A percentile compares a stretch with the other conserved stretches of the same genome.
phyloP scores from a whole-genome alignment of 306 rosid species.

The Medicago arabica region DNA sequence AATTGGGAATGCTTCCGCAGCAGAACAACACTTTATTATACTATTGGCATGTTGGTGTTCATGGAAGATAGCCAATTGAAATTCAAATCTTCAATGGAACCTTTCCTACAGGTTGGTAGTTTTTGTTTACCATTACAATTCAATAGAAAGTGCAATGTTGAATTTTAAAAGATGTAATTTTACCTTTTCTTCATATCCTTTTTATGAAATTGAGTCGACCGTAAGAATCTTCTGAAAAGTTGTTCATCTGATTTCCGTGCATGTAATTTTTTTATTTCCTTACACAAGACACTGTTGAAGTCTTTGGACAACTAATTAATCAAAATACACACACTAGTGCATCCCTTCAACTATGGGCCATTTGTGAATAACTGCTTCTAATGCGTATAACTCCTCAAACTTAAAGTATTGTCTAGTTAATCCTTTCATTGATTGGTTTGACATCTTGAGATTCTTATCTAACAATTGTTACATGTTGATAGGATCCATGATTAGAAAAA shows the following conservation, averaged over 20 bases:
- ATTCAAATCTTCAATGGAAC: slow-evolving; percentile 57
- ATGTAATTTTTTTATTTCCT: slow-evolving; percentile 5
- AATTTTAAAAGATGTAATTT: slow-evolving; percentile 26
- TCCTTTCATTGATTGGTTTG: too few relatives aligned
- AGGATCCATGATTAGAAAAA: background rate
- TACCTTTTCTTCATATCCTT: background rate
- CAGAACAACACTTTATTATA: slow-evolving; percentile 53
- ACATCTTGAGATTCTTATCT: too few relatives aligned
- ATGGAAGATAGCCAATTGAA: slow-evolving; percentile 52
- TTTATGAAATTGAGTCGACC: slow-evolving; percentile 16
- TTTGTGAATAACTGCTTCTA: too few relatives aligned
- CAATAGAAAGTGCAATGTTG: slow-evolving; percentile 18
- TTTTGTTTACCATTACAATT: slow-evolving; percentile 9
- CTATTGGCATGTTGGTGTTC: slow-evolving; percentile 53
- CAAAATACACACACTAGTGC: background rate
- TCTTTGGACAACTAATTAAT: slow-evolving; percentile 4
- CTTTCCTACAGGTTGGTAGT: slow-evolving; percentile 52
- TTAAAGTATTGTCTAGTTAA: too few relatives aligned
- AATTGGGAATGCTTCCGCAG: slow-evolving; percentile 50
- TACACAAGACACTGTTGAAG: background rate
- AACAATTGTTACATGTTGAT: too few relatives aligned
- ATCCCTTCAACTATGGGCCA: background rate
- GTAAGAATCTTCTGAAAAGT: slow-evolving; percentile 20
- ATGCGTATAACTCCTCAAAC: too few relatives aligned
- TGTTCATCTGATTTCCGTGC: slow-evolving; percentile 16